Conservation (phyloP, 495 filamentous ascomycete species). For the Lindgomyces ingoldianus region DNA sequence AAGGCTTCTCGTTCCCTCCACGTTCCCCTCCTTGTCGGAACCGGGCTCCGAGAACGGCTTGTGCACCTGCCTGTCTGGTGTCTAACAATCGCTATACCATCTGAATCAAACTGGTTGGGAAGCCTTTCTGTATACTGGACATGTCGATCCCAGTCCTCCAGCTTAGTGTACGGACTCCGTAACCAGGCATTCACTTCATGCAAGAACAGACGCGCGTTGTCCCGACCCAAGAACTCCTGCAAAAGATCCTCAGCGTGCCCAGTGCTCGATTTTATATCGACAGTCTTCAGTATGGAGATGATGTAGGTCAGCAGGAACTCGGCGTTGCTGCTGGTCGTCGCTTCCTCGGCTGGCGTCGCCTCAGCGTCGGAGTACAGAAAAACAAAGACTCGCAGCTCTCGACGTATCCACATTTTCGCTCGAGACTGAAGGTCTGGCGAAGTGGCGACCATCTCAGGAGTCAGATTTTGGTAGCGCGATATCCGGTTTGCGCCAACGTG, state of each 20-base stretch:
- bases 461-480: constrained; percentile 76
- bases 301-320: constrained; percentile 92
- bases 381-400: constrained; percentile 84
- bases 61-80: neutral
- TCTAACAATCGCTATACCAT: neutral
- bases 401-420: constrained; percentile 83
- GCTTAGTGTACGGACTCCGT: constrained; percentile 67
- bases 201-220: constrained; percentile 75
- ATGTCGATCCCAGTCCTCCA: constrained; percentile 78
- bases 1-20: constrained; percentile 1
- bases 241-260: constrained; percentile 88
- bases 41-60: constrained; percentile 15
- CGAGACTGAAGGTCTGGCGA: constrained; percentile 72
- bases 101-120: constrained; percentile 21
- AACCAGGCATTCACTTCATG: constrained; percentile 84
- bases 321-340: constrained; percentile 63
- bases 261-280: constrained; percentile 82
- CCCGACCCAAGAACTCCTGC: constrained; percentile 79
- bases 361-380: constrained; percentile 49
- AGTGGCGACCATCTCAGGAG: constrained; percentile 62
- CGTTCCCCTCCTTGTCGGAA: neutral
- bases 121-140: constrained; percentile 64
- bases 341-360: constrained; percentile 13
- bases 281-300: constrained; percentile 81
- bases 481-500: constrained; percentile 83